Percentiles rank a stretch among this genome's conserved stretches.
These are phyloP conservation scores for Lactarius hatsudake DNA, from an alignment of 768 basidiomycete species.

Conservation along the genomic window DNA sequence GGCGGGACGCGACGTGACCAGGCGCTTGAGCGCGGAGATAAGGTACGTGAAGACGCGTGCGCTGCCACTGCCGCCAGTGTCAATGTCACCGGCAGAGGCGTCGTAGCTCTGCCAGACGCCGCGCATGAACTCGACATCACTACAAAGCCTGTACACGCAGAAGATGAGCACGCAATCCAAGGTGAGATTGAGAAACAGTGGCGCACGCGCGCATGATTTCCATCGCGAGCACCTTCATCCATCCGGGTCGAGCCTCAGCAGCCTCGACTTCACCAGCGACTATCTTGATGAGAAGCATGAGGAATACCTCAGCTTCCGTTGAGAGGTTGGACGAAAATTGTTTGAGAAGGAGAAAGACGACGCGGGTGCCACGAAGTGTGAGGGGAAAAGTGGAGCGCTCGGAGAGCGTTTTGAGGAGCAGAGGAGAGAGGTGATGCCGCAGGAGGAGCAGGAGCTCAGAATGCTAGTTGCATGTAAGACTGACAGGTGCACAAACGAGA, in stretches of 20 bases:
- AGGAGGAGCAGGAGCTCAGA: constrained; percentile 82
- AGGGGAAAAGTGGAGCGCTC: constrained; percentile 83
- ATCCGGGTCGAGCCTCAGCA: constrained; percentile 15
- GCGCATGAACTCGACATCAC: constrained; percentile 26
- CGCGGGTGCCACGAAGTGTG: constrained; percentile 86
- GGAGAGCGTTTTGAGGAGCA: constrained; percentile 75
- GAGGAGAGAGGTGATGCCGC: constrained; percentile 77
- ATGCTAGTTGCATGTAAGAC: constrained; percentile 48
- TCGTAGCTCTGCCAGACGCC: constrained; percentile 26
- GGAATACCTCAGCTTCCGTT: constrained; percentile 64
- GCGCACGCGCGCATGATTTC: constrained; percentile 28
- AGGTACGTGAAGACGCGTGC: constrained; percentile 75
- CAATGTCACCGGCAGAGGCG: constrained; percentile 40
- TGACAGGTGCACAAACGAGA: background rate
- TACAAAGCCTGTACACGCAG: constrained; percentile 14
- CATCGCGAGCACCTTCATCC: constrained; percentile 29
- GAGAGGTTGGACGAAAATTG: constrained; percentile 51
- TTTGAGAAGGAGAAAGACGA: constrained; percentile 68
- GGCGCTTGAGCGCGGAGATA: constrained; percentile 77
- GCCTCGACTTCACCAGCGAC: constrained; percentile 9
- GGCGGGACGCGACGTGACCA: constrained; percentile 86
- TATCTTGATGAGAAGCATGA: constrained; percentile 16
- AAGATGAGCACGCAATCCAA: background rate
- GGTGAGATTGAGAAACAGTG: background rate
- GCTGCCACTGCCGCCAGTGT: constrained; percentile 54